Evolutionary conservation across 2,329 filamentous ascomycete species (phyloP).

Genomic region (Cadophora gregata): DNA sequence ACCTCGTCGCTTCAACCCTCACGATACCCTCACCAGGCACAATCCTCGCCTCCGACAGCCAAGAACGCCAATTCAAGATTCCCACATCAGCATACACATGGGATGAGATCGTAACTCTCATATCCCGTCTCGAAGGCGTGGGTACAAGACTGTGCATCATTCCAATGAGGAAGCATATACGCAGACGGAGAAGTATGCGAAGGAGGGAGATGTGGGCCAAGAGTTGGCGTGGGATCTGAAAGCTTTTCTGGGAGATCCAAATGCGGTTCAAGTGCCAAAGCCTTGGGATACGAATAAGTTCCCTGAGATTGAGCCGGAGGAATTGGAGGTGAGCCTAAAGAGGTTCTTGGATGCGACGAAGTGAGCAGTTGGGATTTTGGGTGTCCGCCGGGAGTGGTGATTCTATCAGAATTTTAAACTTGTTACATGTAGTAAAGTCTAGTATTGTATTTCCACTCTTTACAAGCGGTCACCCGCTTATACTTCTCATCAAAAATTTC

Average conservation of each 20-base stretch:
- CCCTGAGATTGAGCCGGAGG: constrained; percentile 12
- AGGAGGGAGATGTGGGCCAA: constrained; percentile 12
- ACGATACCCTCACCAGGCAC: background rate
- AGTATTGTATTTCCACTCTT: background rate
- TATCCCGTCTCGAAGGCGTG: constrained; percentile 10
- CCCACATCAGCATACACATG: constrained; percentile 10
- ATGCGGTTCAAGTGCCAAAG: constrained; percentile 11
- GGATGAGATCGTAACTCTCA: constrained; percentile 15
- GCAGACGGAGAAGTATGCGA: background rate
- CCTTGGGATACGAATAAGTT: constrained; percentile 23
- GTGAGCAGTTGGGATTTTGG: background rate
- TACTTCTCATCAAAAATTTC: constrained; percentile 11
- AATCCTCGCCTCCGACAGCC: background rate
- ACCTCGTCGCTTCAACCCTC: constrained; percentile 16
- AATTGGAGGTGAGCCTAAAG: constrained; percentile 10
- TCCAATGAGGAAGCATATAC: constrained; percentile 7
- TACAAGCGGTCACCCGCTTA: background rate
- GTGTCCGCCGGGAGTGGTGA: too few species aligned
- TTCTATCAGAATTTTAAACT: too few species aligned
- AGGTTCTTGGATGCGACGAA: background rate
- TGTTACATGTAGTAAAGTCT: background rate
- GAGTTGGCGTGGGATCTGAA: constrained; percentile 19
- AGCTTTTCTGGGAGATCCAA: constrained; percentile 14
- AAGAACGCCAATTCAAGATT: constrained; percentile 13
- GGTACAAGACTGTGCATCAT: constrained; percentile 11